Base-by-base conservation (phyloP, 2,329 filamentous ascomycete genomes). In the Aspergillus sp. region DNA sequence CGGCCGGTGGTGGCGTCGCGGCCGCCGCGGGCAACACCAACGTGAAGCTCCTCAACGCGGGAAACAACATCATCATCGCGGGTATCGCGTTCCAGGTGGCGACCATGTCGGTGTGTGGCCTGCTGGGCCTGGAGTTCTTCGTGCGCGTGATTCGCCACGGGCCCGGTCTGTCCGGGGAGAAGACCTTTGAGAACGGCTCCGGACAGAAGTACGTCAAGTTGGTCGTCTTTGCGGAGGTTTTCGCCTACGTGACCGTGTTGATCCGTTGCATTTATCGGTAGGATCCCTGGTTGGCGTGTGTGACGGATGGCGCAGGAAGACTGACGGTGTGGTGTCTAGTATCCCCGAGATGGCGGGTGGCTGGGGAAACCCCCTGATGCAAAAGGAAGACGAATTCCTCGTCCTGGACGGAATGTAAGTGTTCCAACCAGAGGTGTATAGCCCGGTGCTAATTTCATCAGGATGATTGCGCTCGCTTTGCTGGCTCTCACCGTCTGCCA, bases 1-100 rank as follows among this genome's bases (percentile, higher is more conserved):
- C 80, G 4, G 75, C 74, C 6, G 82, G 82, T 11, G 83, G 83
- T 52, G 82, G 77, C 46, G 71, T 84, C 43, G 81, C 84, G 1
- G 81, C 83, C 0, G 76, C 77, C 0, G 79, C 79, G 6, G 68
- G 69, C 1, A 69, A 76, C 13, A 42, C 40, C 5, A 56, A 75
- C 16, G 44, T 53, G 19, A 63, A 67, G 2, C 62, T 77, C n/a
- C 67, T 74, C 7, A 67, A 79, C 34, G 62, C 74, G 1, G 81
- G 82, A 4, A 78, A 81, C 48, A 68, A 82, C 56, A 75, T 85
- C 52, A 84, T 84, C 69, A 78, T 84, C 47, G 76, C 81, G 0
- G 83, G 83, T 60, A 77, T 86, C 40, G 73, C 77, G 2, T 77
- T 80, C 55, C 83, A 85, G 64, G 81, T 86, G 20, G 73, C 74